Conservation (phyloP, 805 yeast genomes). For the Zygosaccharomyces siamensis region DNA sequence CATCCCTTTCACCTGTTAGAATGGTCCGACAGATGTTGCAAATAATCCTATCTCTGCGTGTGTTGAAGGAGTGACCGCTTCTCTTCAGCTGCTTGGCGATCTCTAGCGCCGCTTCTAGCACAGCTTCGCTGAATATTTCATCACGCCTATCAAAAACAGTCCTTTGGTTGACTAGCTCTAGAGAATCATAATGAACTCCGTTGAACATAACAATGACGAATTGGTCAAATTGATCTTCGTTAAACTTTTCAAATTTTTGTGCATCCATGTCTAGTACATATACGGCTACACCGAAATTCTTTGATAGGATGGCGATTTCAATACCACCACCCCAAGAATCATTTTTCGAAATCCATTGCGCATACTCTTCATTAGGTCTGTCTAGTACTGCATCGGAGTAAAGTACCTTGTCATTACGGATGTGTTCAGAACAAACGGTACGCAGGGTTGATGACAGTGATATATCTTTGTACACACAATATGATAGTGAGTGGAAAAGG, state of each 20-base stretch:
- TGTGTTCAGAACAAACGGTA: conserved; percentile 44
- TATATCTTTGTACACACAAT: conserved; percentile 42
- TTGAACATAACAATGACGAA: conserved; percentile 56
- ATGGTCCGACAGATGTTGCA: conserved; percentile 52
- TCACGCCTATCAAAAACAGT: conserved; percentile 41
- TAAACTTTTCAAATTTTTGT: conserved; percentile 52
- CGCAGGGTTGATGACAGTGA: conserved; percentile 48
- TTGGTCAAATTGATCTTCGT: conserved; percentile 37
- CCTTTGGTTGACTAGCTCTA: conserved; percentile 39
- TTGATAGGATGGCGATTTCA: conserved; percentile 59
- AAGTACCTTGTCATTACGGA: conserved; percentile 39
- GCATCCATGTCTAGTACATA: conserved; percentile 62
- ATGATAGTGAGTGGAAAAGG: conserved; percentile 60
- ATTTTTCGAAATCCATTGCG: conserved; percentile 54
- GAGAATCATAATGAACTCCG: conserved; percentile 71
- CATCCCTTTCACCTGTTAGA: conserved; percentile 60
- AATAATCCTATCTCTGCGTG: conserved; percentile 50
- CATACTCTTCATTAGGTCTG: conserved; percentile 43
- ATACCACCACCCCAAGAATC: conserved; percentile 84
- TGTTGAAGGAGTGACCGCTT: conserved; percentile 60
- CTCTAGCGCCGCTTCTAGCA: conserved; percentile 37
- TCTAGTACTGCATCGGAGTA: conserved; percentile 52
- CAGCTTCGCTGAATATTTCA: conserved; percentile 28
- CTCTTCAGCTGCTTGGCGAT: conserved; percentile 45
- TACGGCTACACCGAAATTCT: conserved; percentile 47